These are phyloP conservation scores for Bryoerythrophyllum caledonicum DNA, from an alignment of 225 moss, liverwort and hornwort genomes.

Conservation along the genomic window DNA sequence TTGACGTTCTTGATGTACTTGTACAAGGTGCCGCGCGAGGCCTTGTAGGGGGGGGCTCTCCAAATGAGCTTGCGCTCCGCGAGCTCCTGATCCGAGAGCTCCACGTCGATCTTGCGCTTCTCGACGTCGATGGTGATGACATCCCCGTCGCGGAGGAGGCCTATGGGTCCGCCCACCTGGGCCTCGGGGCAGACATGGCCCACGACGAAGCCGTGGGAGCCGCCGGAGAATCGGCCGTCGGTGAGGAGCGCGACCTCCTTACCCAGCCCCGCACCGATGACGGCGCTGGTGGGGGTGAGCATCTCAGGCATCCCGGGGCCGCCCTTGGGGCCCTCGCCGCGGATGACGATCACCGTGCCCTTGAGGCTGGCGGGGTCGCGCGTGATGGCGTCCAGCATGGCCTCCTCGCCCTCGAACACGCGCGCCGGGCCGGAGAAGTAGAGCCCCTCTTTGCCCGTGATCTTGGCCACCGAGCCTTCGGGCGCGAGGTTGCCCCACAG, in stretches of 20 bases:
- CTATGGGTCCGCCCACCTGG: constrained; percentile 94
- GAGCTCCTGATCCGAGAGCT: constrained; percentile 63
- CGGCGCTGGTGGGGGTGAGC: constrained; percentile 97
- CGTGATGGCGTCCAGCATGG: constrained; percentile 79
- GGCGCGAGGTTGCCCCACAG: constrained; percentile 92
- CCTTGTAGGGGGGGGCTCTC: constrained; percentile 77
- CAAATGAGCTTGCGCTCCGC: constrained; percentile 55
- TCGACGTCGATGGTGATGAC: constrained; percentile 76
- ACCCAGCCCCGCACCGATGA: constrained; percentile 95
- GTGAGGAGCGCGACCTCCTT: constrained; percentile 92
- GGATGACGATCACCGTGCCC: constrained; percentile 81
- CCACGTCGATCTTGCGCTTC: constrained; percentile 76
- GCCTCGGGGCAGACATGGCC: constrained; percentile 93
- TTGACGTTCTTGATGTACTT: constrained; percentile 97
- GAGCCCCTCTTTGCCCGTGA: constrained; percentile 94
- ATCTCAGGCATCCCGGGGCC: constrained; percentile 99
- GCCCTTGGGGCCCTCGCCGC: constrained; percentile 86
- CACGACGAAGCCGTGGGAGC: constrained; percentile 93
- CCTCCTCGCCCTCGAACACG: constrained; percentile 93
- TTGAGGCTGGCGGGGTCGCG: constrained; percentile 71
- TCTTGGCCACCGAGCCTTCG: constrained; percentile 88
- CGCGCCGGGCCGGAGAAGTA: constrained; percentile 85
- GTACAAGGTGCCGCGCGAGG: constrained; percentile 74
- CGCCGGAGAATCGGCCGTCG: constrained; percentile 92
- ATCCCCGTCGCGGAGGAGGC: constrained; percentile 70